Evolutionary conservation across 1,284 basidiomycete genomes (phyloP), one percentile per base, ranked within the genome.

Genomic region (Amylostereum chailletii): DNA sequence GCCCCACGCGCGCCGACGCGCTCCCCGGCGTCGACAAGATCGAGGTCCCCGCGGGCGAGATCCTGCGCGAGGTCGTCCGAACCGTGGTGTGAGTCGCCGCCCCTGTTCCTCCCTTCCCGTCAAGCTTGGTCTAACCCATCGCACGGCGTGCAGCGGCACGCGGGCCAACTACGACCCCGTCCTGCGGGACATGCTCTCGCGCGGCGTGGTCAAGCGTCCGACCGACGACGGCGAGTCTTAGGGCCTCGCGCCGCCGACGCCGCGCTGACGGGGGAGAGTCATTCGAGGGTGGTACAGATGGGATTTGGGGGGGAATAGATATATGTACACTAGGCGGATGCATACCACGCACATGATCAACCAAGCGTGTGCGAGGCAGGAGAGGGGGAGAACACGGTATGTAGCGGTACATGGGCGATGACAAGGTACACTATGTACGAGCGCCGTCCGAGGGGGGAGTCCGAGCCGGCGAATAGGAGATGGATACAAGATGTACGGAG

Each of bases 1-100:
- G 94, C 1, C 91, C 92, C 1, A 86, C 88, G 1, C 77, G 93
- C 38, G 91, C 85, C 1, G 92, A 95, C 62, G 70, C 66, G n/a
- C 61, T 90, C n/a, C 63, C 66, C 1, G 83, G 76, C 3, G 68
- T 94, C 42, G 80, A 87, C 54, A 89, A 90, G 65, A 76, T 95
- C 55, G 83, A 93, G 54, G 70, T 86, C 34, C 66, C 77, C 1
- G 85, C 81, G 44, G 86, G 90, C 3, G 62, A 68, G 7, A 76
- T 94, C 11, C 72, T 94, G 63, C 69, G 75, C 34, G 77, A 84
- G 3, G 83, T 77, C 41, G 83, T 77, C 11, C 67, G 62, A 51
- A 60, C 63, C 10, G 68, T 85, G 10, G 57, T 83, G 85, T 88
- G 56, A 58, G 81, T 69, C 10, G 31, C 39, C 19, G 42, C 30